Percentiles rank a stretch among this genome's conserved stretches.
Conservation (phyloP, 2,329 filamentous ascomycete species). For the Pseudogymnoascus sp. region DNA sequence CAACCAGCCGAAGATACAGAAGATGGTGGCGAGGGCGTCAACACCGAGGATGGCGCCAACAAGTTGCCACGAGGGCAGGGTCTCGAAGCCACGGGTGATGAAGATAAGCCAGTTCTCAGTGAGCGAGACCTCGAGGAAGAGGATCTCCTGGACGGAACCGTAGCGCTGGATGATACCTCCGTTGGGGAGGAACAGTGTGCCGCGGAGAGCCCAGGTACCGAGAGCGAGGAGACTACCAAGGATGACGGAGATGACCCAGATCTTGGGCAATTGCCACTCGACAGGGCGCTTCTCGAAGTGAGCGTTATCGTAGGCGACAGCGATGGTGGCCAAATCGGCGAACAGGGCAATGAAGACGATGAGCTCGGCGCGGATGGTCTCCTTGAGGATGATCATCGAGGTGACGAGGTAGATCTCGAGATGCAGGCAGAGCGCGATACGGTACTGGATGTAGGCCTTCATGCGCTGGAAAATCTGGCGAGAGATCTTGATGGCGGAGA, state of each 20-base stretch:
- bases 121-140: constrained; percentile 85
- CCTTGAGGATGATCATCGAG: constrained; percentile 74
- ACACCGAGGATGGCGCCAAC: constrained; percentile 64
- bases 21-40: constrained; percentile 64
- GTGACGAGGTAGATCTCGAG: constrained; percentile 76
- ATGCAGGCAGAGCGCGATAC: constrained; percentile 86
- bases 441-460: constrained; percentile 94
- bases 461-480: constrained; percentile 96
- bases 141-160: constrained; percentile 66
- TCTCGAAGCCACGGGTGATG: constrained; percentile 77
- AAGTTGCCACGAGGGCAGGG: constrained; percentile 69
- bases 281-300: constrained; percentile 68
- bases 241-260: constrained; percentile 68
- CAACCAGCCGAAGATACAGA: constrained; percentile 70
- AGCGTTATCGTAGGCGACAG: constrained; percentile 72
- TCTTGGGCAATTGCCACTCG: constrained; percentile 76
- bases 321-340: constrained; percentile 72
- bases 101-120: constrained; percentile 97
- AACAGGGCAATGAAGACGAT: constrained; percentile 76
- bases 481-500: constrained; percentile 86
- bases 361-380: constrained; percentile 64
- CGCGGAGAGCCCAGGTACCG: constrained; percentile 68
- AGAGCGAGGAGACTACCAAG: constrained; percentile 61
- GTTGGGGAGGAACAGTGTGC: constrained; percentile 58
- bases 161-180: constrained; percentile 71